phyloP scores from a whole-genome alignment of 305 asterid genomes.

The Lippia alba region DNA sequence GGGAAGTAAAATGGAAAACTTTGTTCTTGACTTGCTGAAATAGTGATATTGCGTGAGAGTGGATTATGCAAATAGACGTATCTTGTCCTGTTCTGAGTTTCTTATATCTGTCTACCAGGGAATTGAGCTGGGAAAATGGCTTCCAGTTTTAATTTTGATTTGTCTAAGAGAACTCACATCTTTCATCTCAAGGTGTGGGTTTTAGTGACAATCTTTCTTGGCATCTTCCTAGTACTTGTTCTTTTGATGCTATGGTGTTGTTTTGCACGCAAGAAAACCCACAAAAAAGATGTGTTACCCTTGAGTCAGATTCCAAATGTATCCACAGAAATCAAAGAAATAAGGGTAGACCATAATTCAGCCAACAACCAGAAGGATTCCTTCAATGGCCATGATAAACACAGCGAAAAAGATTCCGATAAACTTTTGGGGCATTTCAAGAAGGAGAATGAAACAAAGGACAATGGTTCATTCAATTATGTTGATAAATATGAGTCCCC shows the following conservation, averaged over 20 bases:
- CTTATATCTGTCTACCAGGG: constrained; percentile 37
- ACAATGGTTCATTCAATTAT: constrained; percentile 42
- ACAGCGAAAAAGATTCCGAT: constrained; percentile 55
- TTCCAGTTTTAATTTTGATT: constrained; percentile 51
- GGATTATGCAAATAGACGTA: background rate
- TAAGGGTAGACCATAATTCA: constrained; percentile 62
- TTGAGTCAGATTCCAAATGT: constrained; percentile 45
- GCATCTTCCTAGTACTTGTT: constrained; percentile 50
- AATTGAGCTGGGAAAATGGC: constrained; percentile 47
- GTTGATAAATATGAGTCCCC: constrained; percentile 37
- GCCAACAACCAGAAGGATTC: constrained; percentile 40
- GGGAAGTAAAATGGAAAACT: no score
- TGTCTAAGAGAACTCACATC: constrained; percentile 68
- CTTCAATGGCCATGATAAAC: constrained; percentile 41
- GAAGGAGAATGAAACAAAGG: constrained; percentile 45
- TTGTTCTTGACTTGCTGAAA: no score
- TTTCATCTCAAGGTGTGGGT: constrained; percentile 81
- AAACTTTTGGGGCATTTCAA: constrained; percentile 51
- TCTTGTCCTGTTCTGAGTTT: background rate
- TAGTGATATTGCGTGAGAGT: background rate
- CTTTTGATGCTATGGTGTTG: constrained; percentile 61
- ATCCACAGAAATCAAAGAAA: constrained; percentile 66
- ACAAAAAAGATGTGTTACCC: constrained; percentile 41
- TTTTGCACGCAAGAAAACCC: constrained; percentile 49
- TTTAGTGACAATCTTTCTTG: constrained; percentile 57